A percentile compares a stretch with the other conserved stretches of the same genome.
These are phyloP conservation scores for Suillus alpinus DNA, from an alignment of 768 basidiomycete species.

Conservation along the genomic window DNA sequence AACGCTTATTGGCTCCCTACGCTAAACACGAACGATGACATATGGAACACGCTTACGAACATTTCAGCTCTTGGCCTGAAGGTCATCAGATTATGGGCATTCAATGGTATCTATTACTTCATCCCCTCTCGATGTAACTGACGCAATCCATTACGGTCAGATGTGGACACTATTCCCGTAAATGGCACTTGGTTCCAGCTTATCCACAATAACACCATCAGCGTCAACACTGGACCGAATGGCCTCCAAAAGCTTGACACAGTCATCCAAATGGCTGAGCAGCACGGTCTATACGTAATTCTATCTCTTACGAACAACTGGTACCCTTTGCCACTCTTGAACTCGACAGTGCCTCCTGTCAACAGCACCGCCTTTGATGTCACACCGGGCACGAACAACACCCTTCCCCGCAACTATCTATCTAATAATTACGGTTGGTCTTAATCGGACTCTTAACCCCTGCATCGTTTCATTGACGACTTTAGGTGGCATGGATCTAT, in stretches of 20 bases:
- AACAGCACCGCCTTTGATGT: conserved; percentile 22
- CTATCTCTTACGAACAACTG: conserved; percentile 63
- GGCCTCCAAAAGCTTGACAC: conserved; percentile 65
- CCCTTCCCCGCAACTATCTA: conserved; percentile 48
- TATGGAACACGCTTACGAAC: conserved; percentile 53
- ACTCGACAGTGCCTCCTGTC: conserved; percentile 14
- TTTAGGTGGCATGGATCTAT: conserved; percentile 64
- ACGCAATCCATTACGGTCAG: conserved; percentile 28
- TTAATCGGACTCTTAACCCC: neutral
- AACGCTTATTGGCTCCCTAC: conserved; percentile 66
- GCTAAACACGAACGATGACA: conserved; percentile 54
- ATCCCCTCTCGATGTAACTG: neutral
- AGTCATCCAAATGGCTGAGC: conserved; percentile 50
- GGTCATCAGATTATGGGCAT: conserved; percentile 69
- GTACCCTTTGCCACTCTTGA: conserved; percentile 42
- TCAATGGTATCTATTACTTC: conserved; percentile 48
- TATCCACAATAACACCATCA: conserved; percentile 49
- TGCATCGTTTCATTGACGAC: conserved; percentile 6
- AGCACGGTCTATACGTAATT: conserved; percentile 51
- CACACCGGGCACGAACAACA: conserved; percentile 33
- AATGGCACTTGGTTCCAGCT: conserved; percentile 67
- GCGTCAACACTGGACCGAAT: conserved; percentile 58
- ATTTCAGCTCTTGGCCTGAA: conserved; percentile 55
- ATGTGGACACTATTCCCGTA: conserved; percentile 49
- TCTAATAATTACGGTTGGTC: conserved; percentile 60